These are phyloP conservation scores for Saposhnikovia divaricata DNA, from an alignment of 129 eudicot species.

Conservation along the genomic window DNA sequence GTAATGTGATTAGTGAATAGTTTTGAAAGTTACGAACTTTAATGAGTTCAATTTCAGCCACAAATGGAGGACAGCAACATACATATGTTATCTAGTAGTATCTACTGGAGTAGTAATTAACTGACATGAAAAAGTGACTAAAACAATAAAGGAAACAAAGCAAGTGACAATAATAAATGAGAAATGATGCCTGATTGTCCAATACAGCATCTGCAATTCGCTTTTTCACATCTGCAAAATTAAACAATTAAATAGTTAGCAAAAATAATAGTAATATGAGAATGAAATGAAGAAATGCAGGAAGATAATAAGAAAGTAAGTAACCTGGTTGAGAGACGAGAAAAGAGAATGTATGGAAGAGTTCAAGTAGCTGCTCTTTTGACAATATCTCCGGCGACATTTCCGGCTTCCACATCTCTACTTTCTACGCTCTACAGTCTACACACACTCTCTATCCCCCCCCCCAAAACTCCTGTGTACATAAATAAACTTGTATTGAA, in stretches of 20 bases:
- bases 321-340: constrained; percentile 69
- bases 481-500: too few species aligned
- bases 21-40: background rate
- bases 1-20: background rate
- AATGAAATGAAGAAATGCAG: background rate
- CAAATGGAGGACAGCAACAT: too few species aligned
- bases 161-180: background rate
- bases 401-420: background rate
- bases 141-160: background rate
- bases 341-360: constrained; percentile 57
- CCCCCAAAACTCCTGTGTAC: too few species aligned
- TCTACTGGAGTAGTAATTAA: too few species aligned
- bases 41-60: background rate
- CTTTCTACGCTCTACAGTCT: too few species aligned
- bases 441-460: too few species aligned
- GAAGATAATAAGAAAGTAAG: too few species aligned
- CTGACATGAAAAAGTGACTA: too few species aligned
- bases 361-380: constrained; percentile 57
- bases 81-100: too few species aligned
- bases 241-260: too few species aligned
- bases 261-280: background rate
- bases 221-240: constrained; percentile 61
- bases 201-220: constrained; percentile 82
- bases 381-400: constrained; percentile 39
- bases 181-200: constrained; percentile 56